Base-by-base conservation (phyloP, 768 basidiomycete genomes). In the Tephrocybe rancida region DNA sequence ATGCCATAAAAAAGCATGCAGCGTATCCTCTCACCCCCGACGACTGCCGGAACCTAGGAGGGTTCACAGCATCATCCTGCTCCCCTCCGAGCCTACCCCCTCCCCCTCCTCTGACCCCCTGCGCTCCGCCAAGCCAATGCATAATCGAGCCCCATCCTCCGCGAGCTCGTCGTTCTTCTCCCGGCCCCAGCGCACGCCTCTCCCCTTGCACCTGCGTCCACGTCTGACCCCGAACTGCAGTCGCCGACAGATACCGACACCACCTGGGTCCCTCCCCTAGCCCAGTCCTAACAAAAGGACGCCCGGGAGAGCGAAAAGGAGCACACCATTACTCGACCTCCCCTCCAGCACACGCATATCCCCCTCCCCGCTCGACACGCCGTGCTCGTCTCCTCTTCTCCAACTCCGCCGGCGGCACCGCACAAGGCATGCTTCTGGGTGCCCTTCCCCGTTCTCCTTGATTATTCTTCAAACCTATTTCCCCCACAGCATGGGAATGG, bases 111-210 rank as follows among this genome's bases (percentile, higher is more conserved):
- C n/a, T n/a, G 5, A 8, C 9, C 21, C 38, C 13, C 54, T 34
- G n/a, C 9, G n/a, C 48, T n/a, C 30, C 21, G 11, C 26, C 25
- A n/a, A n/a, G n/a, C 16, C 24, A 24, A 38, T 21, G 19, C 9
- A 19, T 26, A 54, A 41, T n/a, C 51, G 47, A 13, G 29, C 42
- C 10, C 21, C 14, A 9, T 38, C 30, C 18, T 56, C 58, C 5
- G 41, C 46, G 4, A 52, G 50, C 27, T 52, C 54, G 2, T 55
- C 57, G 2, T 55, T 55, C 44, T 56, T 52, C 51, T 55, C 54
- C 24, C 54, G 39, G 11, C 50, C 50, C 14, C 49, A 59, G 30
- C 50, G 51, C 3, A 43, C 29, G 1, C 41, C 45, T 9, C 30
- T 50, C 5, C 38, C n/a, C 51, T 6, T n/a, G 29, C 21, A 46